These are phyloP conservation scores for Colletotrichum acutatum DNA, from an alignment of 2,329 filamentous ascomycete species.

Conservation along the genomic window DNA sequence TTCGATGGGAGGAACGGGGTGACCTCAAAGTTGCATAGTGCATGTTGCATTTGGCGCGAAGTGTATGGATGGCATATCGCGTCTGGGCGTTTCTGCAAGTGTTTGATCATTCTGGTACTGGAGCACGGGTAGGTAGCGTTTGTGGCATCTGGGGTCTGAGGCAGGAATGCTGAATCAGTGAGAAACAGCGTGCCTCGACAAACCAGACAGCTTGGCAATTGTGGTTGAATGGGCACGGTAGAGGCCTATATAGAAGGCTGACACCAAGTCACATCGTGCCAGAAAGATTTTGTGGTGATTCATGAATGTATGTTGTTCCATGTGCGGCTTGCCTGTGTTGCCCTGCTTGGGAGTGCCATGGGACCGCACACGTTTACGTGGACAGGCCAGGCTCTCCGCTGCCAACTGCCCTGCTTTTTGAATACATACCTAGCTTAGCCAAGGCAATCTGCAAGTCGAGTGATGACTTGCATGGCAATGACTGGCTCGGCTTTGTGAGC, in stretches of 20 bases:
- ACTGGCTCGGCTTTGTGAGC: slow-evolving; percentile 13
- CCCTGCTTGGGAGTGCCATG: not conserved
- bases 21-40: not conserved
- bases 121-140: not conserved
- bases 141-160: not conserved
- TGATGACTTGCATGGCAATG: slow-evolving; percentile 17
- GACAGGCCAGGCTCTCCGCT: not conserved
- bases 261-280: not conserved
- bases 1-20: not conserved
- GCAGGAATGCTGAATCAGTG: not conserved
- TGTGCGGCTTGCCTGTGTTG: not conserved
- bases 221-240: not conserved
- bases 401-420: not conserved
- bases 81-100: not conserved
- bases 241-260: not conserved
- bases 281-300: not conserved
- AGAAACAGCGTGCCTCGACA: not conserved
- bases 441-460: not conserved
- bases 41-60: not conserved
- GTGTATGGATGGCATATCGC: not conserved
- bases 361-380: not conserved
- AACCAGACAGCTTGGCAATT: not conserved
- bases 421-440: not conserved
- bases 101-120: not conserved
- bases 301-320: not conserved